phyloP scores from a whole-genome alignment of 2,329 filamentous ascomycete species.

The Ophiostoma australiae region DNA sequence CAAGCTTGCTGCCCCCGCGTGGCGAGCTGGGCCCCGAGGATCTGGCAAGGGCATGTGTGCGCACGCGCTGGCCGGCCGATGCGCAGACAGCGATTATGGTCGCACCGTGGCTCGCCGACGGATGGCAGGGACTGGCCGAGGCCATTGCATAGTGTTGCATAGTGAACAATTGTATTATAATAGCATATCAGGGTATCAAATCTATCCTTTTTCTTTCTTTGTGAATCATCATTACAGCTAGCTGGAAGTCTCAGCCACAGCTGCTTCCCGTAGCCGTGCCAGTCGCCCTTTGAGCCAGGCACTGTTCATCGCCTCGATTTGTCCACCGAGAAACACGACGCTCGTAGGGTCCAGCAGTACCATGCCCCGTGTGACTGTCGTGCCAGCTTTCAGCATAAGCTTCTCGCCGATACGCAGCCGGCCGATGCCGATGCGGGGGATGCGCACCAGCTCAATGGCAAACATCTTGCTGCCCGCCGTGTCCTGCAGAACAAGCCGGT shows the following conservation, averaged over 20 bases:
- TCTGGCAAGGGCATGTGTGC: constrained; percentile 67
- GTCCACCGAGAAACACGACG: constrained; percentile 76
- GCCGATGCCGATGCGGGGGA: constrained; percentile 61
- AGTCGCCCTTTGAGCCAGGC: constrained; percentile 61
- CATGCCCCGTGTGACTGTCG: constrained; percentile 66
- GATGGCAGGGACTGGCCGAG: constrained; percentile 57
- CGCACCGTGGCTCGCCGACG: constrained; percentile 68
- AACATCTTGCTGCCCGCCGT: constrained; percentile 62
- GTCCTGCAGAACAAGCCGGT: constrained; percentile 81
- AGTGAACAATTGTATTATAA: not conserved
- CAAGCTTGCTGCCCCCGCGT: constrained; percentile 65
- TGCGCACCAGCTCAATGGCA: constrained; percentile 64
- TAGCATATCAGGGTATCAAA: constrained; percentile 14
- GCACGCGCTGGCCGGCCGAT: constrained; percentile 65
- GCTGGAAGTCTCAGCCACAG: not conserved
- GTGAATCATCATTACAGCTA: not conserved
- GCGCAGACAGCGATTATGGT: constrained; percentile 72
- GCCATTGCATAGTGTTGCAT: constrained; percentile 31
- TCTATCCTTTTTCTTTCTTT: not conserved
- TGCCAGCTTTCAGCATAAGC: constrained; percentile 62
- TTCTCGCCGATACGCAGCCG: constrained; percentile 75
- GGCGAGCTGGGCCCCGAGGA: constrained; percentile 64
- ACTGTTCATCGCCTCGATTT: constrained; percentile 74
- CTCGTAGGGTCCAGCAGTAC: constrained; percentile 68
- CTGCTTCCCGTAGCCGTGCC: not conserved